Evolutionary conservation across 768 basidiomycete genomes (phyloP), one percentile per base, ranked within the genome.

Genomic region (Boletus patriciae): DNA sequence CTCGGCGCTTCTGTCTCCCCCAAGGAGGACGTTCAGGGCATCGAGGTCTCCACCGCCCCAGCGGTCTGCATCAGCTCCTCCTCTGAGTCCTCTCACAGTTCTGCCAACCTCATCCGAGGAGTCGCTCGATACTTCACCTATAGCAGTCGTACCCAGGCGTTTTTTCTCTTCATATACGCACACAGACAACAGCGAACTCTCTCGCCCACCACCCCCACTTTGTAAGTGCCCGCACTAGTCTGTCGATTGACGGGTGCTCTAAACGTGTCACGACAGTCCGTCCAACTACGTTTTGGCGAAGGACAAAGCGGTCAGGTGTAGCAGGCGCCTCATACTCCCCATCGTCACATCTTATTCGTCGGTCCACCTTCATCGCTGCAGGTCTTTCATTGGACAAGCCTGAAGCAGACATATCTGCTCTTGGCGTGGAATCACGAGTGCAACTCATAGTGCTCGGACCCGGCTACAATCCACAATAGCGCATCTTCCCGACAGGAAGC

Each of bases 241-340:
- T 7, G 15, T 21, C 44, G 10, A 7, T 10, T 15, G 4, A 27
- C 33, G 3, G 1, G 16, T 10, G 13, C 33, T 23, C 44, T 54
- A 46, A 31, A 57, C 40, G 18, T 52, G 46, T 34, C 11, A 33
- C n/a, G 1, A 2, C 58, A 91, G 89, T 90, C 36, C 86, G 90
- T n/a, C 89, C 90, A 0, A 88, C 83, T 8, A 87, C 90, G 0
- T 90, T 92, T 68, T 92, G 90, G 90, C 79, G 87, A 33, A 85
- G 83, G 60, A 89, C 86, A 2, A 79, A 74, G 31, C 82, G 85
- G 15, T 88, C 87, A 19, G 90, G 88, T 16, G 87, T 91, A 1
- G 79, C 86, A 45, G 80, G 78, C 5, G 81, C 87, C 7, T 85
- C 82, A 0, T 90, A 88, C 66, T 88, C 90, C 7, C 89, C 89